Conservation (phyloP, 495 filamentous ascomycete species). For the Saxispiralis lemnorum region DNA sequence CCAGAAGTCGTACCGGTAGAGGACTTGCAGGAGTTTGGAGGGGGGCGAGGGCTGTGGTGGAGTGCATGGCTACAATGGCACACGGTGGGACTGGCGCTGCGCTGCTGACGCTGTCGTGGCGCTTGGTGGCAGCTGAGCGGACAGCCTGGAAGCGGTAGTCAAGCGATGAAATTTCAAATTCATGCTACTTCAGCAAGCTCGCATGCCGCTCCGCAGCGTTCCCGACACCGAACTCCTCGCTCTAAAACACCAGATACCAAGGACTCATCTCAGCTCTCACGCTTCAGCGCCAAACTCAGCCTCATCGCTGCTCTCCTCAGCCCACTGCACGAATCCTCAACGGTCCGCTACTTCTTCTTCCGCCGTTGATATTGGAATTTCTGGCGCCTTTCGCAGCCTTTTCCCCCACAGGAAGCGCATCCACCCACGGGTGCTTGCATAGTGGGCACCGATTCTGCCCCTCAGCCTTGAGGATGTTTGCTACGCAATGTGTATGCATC, state of each 20-base stretch:
- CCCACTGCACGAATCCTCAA: background rate
- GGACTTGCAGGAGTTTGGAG: conserved; percentile 2
- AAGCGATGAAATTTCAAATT: too few species aligned
- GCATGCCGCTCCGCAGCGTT: background rate
- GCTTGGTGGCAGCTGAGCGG: too few species aligned
- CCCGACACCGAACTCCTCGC: conserved; percentile 11
- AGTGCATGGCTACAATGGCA: conserved; percentile 5
- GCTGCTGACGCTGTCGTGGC: background rate
- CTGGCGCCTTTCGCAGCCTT: conserved; percentile 31
- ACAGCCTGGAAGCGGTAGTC: too few species aligned
- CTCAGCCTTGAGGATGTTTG: conserved; percentile 51
- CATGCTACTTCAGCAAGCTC: background rate
- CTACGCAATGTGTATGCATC: conserved; percentile 61
- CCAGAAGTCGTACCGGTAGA: conserved; percentile 74
- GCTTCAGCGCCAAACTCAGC: conserved; percentile 1
- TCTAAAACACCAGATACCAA: background rate
- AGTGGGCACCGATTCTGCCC: conserved; percentile 48
- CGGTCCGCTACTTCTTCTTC: background rate
- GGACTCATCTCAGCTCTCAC: background rate
- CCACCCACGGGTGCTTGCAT: conserved; percentile 57
- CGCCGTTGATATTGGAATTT: background rate
- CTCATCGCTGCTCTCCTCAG: conserved; percentile 1
- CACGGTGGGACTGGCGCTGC: background rate
- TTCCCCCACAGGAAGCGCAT: conserved; percentile 65
- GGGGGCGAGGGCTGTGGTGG: background rate